Base-by-base conservation (phyloP, 2,329 filamentous ascomycete genomes). In the Fusarium longipes region DNA sequence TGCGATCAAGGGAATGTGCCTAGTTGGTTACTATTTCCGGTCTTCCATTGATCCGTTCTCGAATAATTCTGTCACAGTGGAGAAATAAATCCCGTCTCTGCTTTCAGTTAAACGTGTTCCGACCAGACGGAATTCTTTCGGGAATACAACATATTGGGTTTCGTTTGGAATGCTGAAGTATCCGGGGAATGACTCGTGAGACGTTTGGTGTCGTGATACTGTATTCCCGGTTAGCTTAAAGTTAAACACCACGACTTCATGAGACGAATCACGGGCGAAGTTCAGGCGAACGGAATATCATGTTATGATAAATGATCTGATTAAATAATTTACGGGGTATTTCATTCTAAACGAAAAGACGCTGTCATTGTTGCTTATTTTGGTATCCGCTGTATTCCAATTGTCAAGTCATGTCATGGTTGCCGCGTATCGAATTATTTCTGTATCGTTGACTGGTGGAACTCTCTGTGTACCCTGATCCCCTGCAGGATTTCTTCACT, bases 401-500 rank as follows among this genome's bases (percentile, higher is more conserved):
- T 47, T 25, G 32, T 35, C 12, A 36, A 18, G 12, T 17, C 20
- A 6, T 10, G 29, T 29, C 40, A 29, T 43, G 25, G 20, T 29
- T 29, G 40, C 5, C 25, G 27, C 2, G 15, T 44, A 22, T 45
- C 39, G 11, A 11, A 10, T 24, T 44, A 35, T 9, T 33, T 62
- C 6, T 38, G 60, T 33, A 43, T 63, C 29, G 64, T 74, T 11
- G 75, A 74, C 22, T 73, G 77, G 27, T 74, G 70, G 52, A 82
- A 77, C 11, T 79, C 76, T 15, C 47, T 80, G 3, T 79, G 70
- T 4, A 81, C 77, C n/a, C 75, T 63, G 11, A 82, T 82, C 1
- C 76, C 74, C 35, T 79, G 75, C 35, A 81, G 57, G 1, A 81
- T 75, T 20, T 80, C 79, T 24, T 81, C 78, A 2, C 74, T 77